phyloP scores from a whole-genome alignment of 129 eudicot species.

The Deinandra increscens region DNA sequence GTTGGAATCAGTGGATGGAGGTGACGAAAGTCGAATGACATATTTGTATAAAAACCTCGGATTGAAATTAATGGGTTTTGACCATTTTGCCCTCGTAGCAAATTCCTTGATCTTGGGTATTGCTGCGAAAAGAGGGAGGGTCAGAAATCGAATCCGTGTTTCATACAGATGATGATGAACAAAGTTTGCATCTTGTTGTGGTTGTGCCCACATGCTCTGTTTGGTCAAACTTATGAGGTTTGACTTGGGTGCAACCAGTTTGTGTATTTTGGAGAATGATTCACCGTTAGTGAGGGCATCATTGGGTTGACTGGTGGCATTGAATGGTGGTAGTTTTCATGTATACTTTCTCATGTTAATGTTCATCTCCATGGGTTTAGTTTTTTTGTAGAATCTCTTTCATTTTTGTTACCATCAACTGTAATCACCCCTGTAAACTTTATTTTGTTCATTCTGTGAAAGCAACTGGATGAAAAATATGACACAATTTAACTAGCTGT shows the following conservation, averaged over 20 bases:
- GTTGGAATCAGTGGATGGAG: conserved; percentile 54
- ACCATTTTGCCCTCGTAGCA: conserved; percentile 44
- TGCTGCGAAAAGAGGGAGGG: conserved; percentile 60
- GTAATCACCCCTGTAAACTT: conserved; percentile 31
- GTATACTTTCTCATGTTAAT: conserved; percentile 18
- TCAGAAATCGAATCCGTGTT: conserved; percentile 50
- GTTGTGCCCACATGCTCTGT: conserved; percentile 22
- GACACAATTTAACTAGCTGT: neutral
- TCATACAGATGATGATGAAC: conserved; percentile 28
- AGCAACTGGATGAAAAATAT: conserved; percentile 20
- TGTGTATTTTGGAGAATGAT: conserved; percentile 21
- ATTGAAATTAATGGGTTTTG: conserved; percentile 75
- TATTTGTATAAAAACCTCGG: conserved; percentile 54
- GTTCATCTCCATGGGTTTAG: conserved; percentile 13
- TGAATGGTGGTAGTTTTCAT: conserved; percentile 10
- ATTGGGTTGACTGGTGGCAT: conserved; percentile 11
- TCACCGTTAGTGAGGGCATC: conserved; percentile 17
- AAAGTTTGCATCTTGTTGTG: conserved; percentile 16
- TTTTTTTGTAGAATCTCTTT: conserved; percentile 19
- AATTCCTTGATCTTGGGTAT: conserved; percentile 44
- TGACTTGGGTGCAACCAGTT: neutral
- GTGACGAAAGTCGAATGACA: conserved; percentile 36
- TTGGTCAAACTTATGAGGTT: neutral
- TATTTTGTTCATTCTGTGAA: conserved; percentile 13
- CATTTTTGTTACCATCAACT: conserved; percentile 5